Percentiles rank a stretch among this genome's conserved stretches.
Evolutionary conservation across 768 basidiomycete genomes (phyloP).

Genomic region (Amyloporia xantha): DNA sequence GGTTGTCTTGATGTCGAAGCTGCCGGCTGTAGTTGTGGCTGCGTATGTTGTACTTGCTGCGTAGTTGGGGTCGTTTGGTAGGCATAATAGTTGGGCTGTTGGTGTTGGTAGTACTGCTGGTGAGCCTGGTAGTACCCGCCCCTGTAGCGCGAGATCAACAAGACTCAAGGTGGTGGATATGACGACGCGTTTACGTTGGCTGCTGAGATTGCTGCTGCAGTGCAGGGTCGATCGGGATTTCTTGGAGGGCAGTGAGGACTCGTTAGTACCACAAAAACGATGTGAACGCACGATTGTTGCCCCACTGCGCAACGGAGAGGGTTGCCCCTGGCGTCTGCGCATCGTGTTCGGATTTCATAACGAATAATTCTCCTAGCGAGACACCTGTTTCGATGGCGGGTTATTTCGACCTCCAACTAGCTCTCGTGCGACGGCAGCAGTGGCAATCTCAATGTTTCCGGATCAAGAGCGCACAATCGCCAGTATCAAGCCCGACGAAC

Average conservation of each 20-base stretch:
- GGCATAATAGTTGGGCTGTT: constrained; percentile 34
- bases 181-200: constrained; percentile 11
- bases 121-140: constrained; percentile 36
- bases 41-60: constrained; percentile 20
- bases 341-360: constrained; percentile 41
- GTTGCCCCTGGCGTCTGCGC: constrained; percentile 21
- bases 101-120: constrained; percentile 32
- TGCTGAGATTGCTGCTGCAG: constrained; percentile 55
- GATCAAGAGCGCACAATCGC: too few species aligned
- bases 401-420: too few species aligned
- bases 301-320: constrained; percentile 34
- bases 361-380: too few species aligned
- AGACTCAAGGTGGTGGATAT: background rate
- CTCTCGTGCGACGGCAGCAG: too few species aligned
- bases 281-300: constrained; percentile 28
- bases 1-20: constrained; percentile 10
- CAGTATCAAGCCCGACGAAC: too few species aligned
- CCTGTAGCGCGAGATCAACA: constrained; percentile 3
- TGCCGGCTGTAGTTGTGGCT: constrained; percentile 9
- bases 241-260: constrained; percentile 23
- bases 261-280: background rate
- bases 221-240: constrained; percentile 64
- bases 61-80: constrained; percentile 37
- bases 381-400: too few species aligned
- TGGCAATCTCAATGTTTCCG: too few species aligned